These are phyloP conservation scores for Kodamaea leandrae DNA, from an alignment of 805 yeast species.

Conservation along the genomic window DNA sequence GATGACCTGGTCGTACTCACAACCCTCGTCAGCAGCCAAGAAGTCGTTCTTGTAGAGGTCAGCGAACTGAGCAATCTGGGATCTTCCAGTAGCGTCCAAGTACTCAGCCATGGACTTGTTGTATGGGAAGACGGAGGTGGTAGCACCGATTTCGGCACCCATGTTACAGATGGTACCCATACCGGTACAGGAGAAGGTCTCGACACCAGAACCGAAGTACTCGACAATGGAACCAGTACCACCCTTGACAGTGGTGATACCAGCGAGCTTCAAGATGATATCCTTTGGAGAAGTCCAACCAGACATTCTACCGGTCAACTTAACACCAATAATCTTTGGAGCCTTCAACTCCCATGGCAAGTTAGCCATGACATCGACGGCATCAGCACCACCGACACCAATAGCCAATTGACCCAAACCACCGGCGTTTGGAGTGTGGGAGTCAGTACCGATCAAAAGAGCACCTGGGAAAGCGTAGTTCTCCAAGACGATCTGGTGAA, in stretches of 20 bases:
- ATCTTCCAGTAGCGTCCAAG: conserved; percentile 80
- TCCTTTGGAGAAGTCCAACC: conserved; percentile 99
- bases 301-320: conserved; percentile 79
- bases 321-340: conserved; percentile 91
- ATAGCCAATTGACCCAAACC: conserved; percentile 97
- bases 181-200: conserved; percentile 89
- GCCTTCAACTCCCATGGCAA: conserved; percentile 99
- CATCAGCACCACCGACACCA: conserved; percentile 99
- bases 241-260: conserved; percentile 91
- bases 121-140: conserved; percentile 95
- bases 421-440: conserved; percentile 98
- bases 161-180: conserved; percentile 99
- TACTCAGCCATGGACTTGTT: conserved; percentile 76
- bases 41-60: conserved; percentile 55
- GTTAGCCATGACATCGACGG: conserved; percentile 95
- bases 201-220: conserved; percentile 94
- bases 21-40: conserved; percentile 81
- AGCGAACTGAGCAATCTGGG: conserved; percentile 79
- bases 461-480: conserved; percentile 98
- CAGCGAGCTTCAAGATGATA: conserved; percentile 89
- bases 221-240: conserved; percentile 97
- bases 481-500: conserved; percentile 94
- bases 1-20: conserved; percentile 87
- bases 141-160: conserved; percentile 99
- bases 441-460: conserved; percentile 93